phyloP scores from a whole-genome alignment of 2,329 filamentous ascomycete species.

The Diaporthe capsici region DNA sequence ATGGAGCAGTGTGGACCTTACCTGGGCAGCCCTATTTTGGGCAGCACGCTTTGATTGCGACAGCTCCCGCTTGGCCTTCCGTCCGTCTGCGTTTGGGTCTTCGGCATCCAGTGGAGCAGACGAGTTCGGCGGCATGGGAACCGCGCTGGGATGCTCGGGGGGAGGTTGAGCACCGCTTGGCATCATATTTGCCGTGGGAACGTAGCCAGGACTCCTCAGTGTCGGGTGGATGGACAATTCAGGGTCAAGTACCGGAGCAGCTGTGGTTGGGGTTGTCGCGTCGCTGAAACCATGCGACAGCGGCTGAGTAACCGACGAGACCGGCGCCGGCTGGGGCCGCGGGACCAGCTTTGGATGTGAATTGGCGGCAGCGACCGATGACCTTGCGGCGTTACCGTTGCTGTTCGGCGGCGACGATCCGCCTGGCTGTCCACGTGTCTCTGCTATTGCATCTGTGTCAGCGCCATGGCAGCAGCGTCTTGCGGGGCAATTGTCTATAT shows the following conservation, averaged over 20 bases:
- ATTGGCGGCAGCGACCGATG: slow-evolving; percentile 35
- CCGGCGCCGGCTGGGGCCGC: slow-evolving; percentile 38
- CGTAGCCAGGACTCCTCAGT: slow-evolving; percentile 53
- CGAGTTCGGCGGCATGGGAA: slow-evolving; percentile 50
- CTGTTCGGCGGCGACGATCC: slow-evolving; percentile 29
- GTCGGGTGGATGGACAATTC: slow-evolving; percentile 66
- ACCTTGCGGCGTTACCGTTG: slow-evolving; percentile 27
- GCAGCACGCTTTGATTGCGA: slow-evolving; percentile 97
- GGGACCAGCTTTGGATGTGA: slow-evolving; percentile 39
- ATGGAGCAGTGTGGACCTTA: slow-evolving; percentile 60
- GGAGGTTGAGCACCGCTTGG: slow-evolving; percentile 47
- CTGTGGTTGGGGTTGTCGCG: slow-evolving; percentile 53
- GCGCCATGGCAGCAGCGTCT: slow-evolving; percentile 23
- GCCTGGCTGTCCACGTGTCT: slow-evolving; percentile 39
- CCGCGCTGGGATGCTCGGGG: slow-evolving; percentile 46
- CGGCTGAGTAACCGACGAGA: slow-evolving; percentile 41
- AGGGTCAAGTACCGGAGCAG: slow-evolving; percentile 53
- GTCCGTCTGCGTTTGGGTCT: slow-evolving; percentile 62
- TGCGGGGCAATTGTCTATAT: neutral
- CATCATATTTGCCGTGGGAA: slow-evolving; percentile 52
- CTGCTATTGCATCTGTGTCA: slow-evolving; percentile 36
- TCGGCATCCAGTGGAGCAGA: slow-evolving; percentile 46
- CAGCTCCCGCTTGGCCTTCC: slow-evolving; percentile 89
- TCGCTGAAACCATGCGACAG: slow-evolving; percentile 62
- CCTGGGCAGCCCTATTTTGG: slow-evolving; percentile 97